These are phyloP conservation scores for Oenanthe javanica DNA, from an alignment of 140 eudicot species.

Conservation along the genomic window DNA sequence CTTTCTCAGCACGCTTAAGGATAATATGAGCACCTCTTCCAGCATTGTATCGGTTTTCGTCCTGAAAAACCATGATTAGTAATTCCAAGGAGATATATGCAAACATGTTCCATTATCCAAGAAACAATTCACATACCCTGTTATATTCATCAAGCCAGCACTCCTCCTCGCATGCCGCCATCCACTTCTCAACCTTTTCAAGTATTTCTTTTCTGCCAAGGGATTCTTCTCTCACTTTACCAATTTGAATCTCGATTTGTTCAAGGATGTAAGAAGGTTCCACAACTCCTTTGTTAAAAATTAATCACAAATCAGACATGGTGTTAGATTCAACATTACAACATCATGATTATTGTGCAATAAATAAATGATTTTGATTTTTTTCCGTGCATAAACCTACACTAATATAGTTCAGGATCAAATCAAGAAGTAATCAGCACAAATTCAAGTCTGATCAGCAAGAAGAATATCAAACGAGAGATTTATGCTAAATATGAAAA, in stretches of 20 bases:
- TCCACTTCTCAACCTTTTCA: slow-evolving; percentile 89
- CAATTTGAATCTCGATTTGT: slow-evolving; percentile 65
- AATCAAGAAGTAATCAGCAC: too few relatives aligned
- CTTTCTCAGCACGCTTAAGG: slow-evolving; percentile 93
- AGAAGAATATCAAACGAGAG: too few relatives aligned
- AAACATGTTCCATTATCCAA: slow-evolving; percentile 1
- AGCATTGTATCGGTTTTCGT: slow-evolving; percentile 89
- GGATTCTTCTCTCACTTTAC: slow-evolving; percentile 78
- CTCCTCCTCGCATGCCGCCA: slow-evolving; percentile 87
- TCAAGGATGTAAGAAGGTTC: slow-evolving; percentile 78
- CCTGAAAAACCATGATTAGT: slow-evolving; percentile 31
- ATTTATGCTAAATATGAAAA: too few relatives aligned
- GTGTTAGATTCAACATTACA: slow-evolving; percentile 5
- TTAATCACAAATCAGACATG: background rate
- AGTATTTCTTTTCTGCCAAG: slow-evolving; percentile 87
- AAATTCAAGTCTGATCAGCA: too few relatives aligned
- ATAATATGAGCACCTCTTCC: slow-evolving; percentile 92
- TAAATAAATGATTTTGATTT: background rate
- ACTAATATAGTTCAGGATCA: too few relatives aligned
- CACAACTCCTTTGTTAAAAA: slow-evolving; percentile 44
- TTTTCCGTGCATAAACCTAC: background rate
- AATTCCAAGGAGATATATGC: slow-evolving; percentile 5
- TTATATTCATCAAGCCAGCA: slow-evolving; percentile 95
- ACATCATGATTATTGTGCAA: background rate
- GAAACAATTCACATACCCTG: slow-evolving; percentile 33